Evolutionary conservation across 305 asterid genomes (phyloP), one percentile per base, ranked within the genome.

Genomic region (Fraxinus greggii): DNA sequence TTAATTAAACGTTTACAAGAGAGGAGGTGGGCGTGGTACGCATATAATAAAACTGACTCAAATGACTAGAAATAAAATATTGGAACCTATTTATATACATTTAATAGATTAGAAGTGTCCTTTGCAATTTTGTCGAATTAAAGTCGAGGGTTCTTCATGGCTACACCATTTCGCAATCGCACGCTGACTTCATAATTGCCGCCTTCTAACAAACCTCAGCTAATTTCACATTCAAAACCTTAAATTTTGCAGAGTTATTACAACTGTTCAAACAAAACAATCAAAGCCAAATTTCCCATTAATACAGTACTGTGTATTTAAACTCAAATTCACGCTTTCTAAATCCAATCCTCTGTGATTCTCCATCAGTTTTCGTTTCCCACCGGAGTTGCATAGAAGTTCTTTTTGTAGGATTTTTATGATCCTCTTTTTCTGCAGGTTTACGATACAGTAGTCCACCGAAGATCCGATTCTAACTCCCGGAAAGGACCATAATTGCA

Each of bases 351-450:
- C 19, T 67, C 38, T 0, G 35, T 3, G 74, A 67, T 28, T 67
- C 36, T 28, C 38, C 19, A 1, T 9, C n/a, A 65, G 26, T 65
- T 10, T 24, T 26, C 7, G 31, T 65, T 65, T 26, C n/a, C 33
- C 32, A 26, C 12, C 7, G 35, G 72, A 24, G 72, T 65, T 65
- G 72, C 70, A 7, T 59, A 59, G 26, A 65, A 23, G 31, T 65
- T 9, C 70, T 1, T 36, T 32, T 56, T 38, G 40, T 63, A 76
- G 80, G 12, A 28, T 7, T 76, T 54, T 24, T 26, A 31, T 38
- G 86, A 82, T 84, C 86, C 84, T n/a, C 83, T 42, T 80, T 77
- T 84, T 73, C 76, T 26, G 86, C 78, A 35, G 70, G 80, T 83
- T 79, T 13, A 75, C 23, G 76, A 63, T 12, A 67, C 36, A 3